These are phyloP conservation scores for Penicillium bialowiezense DNA, from an alignment of 495 filamentous ascomycete genomes.

Conservation along the genomic window DNA sequence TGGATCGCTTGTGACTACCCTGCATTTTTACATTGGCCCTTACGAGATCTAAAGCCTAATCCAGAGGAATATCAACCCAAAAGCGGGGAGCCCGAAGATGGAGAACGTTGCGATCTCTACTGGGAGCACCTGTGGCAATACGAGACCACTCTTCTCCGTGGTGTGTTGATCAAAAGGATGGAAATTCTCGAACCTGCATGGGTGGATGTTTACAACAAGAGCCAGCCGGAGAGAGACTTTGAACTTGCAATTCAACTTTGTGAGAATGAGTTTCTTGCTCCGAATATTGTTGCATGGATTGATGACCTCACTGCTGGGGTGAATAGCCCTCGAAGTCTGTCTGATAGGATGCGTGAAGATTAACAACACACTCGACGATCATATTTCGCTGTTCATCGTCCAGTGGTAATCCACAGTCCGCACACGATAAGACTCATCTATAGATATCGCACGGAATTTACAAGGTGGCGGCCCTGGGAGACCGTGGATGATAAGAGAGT, in stretches of 20 bases:
- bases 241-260: conserved; percentile 15
- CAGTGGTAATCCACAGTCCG: too few relatives aligned
- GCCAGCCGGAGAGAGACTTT: conserved; percentile 11
- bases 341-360: too few relatives aligned
- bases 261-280: conserved; percentile 15
- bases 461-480: too few relatives aligned
- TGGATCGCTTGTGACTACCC: conserved; percentile 46
- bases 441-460: too few relatives aligned
- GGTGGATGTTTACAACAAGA: conserved; percentile 12
- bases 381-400: too few relatives aligned
- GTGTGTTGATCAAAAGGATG: conserved; percentile 32
- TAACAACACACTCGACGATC: too few relatives aligned
- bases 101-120: conserved; percentile 25
- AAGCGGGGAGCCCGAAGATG: too few relatives aligned
- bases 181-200: conserved; percentile 16
- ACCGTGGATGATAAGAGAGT: too few relatives aligned
- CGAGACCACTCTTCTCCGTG: conserved; percentile 32
- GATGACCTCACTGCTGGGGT: conserved; percentile 4
- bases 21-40: too few relatives aligned
- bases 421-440: too few relatives aligned
- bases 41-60: too few relatives aligned
- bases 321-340: background rate
- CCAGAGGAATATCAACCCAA: too few relatives aligned
- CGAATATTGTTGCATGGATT: conserved; percentile 5
- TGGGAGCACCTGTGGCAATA: conserved; percentile 25